Evolutionary conservation across 2,329 filamentous ascomycete genomes (phyloP).

Genomic region (Venturia oleaginea): DNA sequence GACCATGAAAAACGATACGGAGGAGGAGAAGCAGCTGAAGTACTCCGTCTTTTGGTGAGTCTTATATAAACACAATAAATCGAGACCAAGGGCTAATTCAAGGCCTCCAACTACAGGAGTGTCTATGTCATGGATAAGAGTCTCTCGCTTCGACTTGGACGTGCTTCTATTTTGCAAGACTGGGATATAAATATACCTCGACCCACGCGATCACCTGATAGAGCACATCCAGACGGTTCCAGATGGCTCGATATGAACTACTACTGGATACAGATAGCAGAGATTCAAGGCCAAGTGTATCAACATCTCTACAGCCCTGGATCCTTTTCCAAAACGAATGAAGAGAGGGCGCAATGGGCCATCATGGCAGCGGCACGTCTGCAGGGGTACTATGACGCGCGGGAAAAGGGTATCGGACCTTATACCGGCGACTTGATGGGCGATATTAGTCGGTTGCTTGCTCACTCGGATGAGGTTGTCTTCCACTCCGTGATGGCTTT

Average conservation of each 20-base stretch:
- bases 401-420: background rate
- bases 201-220: background rate
- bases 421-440: background rate
- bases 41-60: constrained; percentile 19
- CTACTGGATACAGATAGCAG: constrained; percentile 15
- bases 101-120: constrained; percentile 22
- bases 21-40: constrained; percentile 1
- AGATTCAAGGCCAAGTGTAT: constrained; percentile 27
- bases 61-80: constrained; percentile 18
- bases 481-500: constrained; percentile 2
- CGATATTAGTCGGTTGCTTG: background rate
- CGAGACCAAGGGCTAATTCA: constrained; percentile 21
- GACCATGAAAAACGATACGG: constrained; percentile 25
- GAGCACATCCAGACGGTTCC: constrained; percentile 13
- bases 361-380: background rate
- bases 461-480: constrained; percentile 8
- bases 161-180: constrained; percentile 29
- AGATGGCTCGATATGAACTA: background rate
- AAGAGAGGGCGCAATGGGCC: constrained; percentile 9
- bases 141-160: constrained; percentile 28
- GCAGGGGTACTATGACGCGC: background rate
- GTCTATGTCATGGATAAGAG: constrained; percentile 31
- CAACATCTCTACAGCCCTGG: constrained; percentile 25
- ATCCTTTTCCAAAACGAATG: background rate
- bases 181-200: constrained; percentile 25